Base-by-base conservation (phyloP, 345 rosid species). In the Boechera divaricarpa region DNA sequence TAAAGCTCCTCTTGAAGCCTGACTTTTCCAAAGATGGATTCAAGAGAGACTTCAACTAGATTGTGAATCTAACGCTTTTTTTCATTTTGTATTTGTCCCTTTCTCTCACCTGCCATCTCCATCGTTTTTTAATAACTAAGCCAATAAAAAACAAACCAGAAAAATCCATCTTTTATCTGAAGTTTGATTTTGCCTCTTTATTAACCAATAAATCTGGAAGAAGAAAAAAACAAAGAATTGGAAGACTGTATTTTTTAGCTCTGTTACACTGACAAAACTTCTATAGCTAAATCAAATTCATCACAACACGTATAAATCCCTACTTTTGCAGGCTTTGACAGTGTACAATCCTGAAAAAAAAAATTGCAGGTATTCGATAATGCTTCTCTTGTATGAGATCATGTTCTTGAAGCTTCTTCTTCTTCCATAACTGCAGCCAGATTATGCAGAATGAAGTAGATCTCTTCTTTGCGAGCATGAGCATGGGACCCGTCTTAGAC, bases 401-500 rank as follows among this genome's bases (percentile, higher is more conserved):
- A 76, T 70, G 65, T 63, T 63, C 76, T 70, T 67, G 84, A 74
- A 84, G 81, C 71, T 55, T 81, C 85, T 70, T 26, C 28, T 26
- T 81, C 79, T 75, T 84, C 93, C 77, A 83, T 63, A 56, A 76
- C 75, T 65, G 76, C 80, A 72, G 81, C 79, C 72, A 84, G 77
- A 74, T 79, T 88, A 48, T 85, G 79, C 86, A 86, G 75, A 41
- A 72, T 56, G 0, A 69, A 70, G 78, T 82, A 80, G 69, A 87
- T 79, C 68, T 76, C 86, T 65, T 78, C 86, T 80, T 77, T 85
- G 32, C 72, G 72, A 33, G 88, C 86, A 76, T 91, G 90, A 29
- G 89, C 84, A 77, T 91, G 90, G 36, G 59, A 78, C 66, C 77
- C 71, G 60, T 85, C 88, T 74, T 88, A 80, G 55, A 53, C 78